phyloP scores from a whole-genome alignment of 768 basidiomycete species.

The Tylopilus subfusipes region DNA sequence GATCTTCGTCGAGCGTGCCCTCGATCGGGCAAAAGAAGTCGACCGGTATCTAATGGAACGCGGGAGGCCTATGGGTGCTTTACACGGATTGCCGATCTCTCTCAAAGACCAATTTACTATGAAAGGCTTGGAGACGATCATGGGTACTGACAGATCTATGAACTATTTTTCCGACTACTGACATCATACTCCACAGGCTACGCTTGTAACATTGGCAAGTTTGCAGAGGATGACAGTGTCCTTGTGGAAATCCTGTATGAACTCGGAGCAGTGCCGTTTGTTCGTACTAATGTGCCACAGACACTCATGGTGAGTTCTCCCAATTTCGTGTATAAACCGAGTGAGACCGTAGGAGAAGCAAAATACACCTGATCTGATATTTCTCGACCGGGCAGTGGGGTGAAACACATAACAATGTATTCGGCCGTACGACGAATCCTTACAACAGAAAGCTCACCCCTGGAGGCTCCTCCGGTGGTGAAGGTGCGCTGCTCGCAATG shows the following conservation, averaged over 20 bases:
- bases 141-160: constrained; percentile 35
- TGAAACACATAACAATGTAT: constrained; percentile 78
- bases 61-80: constrained; percentile 35
- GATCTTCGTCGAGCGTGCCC: constrained; percentile 25
- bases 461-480: constrained; percentile 87
- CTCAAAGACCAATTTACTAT: constrained; percentile 54
- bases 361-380: not conserved
- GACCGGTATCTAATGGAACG: constrained; percentile 21
- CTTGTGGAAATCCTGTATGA: constrained; percentile 63
- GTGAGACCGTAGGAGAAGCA: not conserved
- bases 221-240: constrained; percentile 56
- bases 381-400: constrained; percentile 48
- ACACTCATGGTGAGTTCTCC: constrained; percentile 65
- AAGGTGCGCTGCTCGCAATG: constrained; percentile 67
- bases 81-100: constrained; percentile 46
- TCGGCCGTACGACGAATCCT: constrained; percentile 78
- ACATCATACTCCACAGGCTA: constrained; percentile 37
- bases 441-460: constrained; percentile 66
- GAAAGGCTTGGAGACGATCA: constrained; percentile 58
- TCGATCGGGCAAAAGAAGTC: constrained; percentile 26
- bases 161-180: not conserved
- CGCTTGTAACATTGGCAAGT: constrained; percentile 53
- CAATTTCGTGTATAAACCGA: too few species aligned
- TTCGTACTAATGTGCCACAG: constrained; percentile 75
- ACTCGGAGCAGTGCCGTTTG: constrained; percentile 68